These are phyloP conservation scores for Litchi chinensis DNA, from an alignment of 345 rosid genomes.

Conservation along the genomic window DNA sequence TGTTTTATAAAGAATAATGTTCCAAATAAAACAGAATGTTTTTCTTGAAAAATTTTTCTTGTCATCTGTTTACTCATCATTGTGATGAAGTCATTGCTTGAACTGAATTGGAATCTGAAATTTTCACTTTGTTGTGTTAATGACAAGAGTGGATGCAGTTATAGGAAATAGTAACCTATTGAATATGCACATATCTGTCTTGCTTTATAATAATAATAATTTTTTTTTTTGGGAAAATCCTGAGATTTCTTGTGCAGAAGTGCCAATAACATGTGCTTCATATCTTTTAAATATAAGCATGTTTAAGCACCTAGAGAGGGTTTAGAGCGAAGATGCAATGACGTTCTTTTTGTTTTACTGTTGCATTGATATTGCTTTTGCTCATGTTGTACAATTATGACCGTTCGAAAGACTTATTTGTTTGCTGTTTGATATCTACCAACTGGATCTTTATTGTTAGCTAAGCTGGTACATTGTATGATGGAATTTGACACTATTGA, in stretches of 20 bases:
- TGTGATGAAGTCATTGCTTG: not conserved
- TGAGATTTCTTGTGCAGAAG: not conserved
- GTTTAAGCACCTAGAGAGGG: not conserved
- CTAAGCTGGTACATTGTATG: too few species aligned
- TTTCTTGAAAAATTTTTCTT: constrained; percentile 11
- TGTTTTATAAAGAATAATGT: not conserved
- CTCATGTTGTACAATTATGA: constrained; percentile 67
- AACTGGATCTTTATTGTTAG: too few species aligned
- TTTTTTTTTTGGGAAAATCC: not conserved
- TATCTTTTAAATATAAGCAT: not conserved
- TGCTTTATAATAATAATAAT: not conserved
- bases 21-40: not conserved
- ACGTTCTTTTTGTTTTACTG: constrained; percentile 13
- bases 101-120: not conserved
- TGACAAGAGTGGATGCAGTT: not conserved
- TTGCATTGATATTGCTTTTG: constrained; percentile 23
- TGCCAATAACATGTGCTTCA: not conserved
- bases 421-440: constrained; percentile 98
- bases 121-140: not conserved
- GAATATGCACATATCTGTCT: not conserved
- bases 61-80: not conserved
- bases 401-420: constrained; percentile 86
- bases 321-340: constrained; percentile 3
- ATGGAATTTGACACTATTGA: too few species aligned
- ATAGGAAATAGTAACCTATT: not conserved